Conservation (phyloP, 352 stramenopile genomes). For the Globisporangium sylvaticum region DNA sequence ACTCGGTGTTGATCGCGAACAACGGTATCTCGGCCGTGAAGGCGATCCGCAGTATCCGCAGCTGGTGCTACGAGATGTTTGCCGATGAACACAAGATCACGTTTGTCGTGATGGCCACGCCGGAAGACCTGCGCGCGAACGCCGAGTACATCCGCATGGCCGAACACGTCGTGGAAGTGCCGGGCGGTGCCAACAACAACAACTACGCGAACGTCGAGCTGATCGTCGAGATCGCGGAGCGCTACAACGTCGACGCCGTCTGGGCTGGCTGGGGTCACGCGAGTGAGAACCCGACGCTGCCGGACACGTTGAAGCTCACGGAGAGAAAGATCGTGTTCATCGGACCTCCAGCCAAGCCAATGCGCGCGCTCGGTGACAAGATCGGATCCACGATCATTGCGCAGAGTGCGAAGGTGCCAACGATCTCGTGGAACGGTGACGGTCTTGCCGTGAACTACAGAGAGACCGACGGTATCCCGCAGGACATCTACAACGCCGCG, state of each 20-base stretch:
- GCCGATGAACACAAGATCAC: slow-evolving; percentile 90
- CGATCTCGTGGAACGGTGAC: slow-evolving; percentile 99
- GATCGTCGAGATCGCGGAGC: slow-evolving; percentile 97
- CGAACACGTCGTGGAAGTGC: slow-evolving; percentile 99
- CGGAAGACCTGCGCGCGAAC: slow-evolving; percentile 98
- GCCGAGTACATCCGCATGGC: slow-evolving; percentile 99
- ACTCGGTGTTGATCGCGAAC: slow-evolving; percentile 99
- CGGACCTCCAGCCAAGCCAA: slow-evolving; percentile 95
- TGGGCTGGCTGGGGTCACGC: slow-evolving; percentile 99
- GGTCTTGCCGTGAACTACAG: slow-evolving; percentile 93
- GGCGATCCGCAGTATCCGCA: slow-evolving; percentile 97
- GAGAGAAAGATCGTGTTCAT: slow-evolving; percentile 97
- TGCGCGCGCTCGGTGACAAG: slow-evolving; percentile 99
- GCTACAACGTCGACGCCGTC: slow-evolving; percentile 96
- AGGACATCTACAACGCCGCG: slow-evolving; percentile 92
- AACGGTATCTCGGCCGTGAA: slow-evolving; percentile 99
- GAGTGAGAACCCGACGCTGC: slow-evolving; percentile 97
- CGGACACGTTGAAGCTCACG: slow-evolving; percentile 90
- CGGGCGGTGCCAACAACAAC: slow-evolving; percentile 99
- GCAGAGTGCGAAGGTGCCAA: slow-evolving; percentile 97
- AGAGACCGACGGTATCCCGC: slow-evolving; percentile 82
- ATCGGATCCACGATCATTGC: slow-evolving; percentile 99
- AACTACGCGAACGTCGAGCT: slow-evolving; percentile 99
- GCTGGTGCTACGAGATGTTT: slow-evolving; percentile 99
- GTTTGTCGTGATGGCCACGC: slow-evolving; percentile 99